These are phyloP conservation scores for Tagetes patula DNA, from an alignment of 129 eudicot genomes.

Conservation along the genomic window DNA sequence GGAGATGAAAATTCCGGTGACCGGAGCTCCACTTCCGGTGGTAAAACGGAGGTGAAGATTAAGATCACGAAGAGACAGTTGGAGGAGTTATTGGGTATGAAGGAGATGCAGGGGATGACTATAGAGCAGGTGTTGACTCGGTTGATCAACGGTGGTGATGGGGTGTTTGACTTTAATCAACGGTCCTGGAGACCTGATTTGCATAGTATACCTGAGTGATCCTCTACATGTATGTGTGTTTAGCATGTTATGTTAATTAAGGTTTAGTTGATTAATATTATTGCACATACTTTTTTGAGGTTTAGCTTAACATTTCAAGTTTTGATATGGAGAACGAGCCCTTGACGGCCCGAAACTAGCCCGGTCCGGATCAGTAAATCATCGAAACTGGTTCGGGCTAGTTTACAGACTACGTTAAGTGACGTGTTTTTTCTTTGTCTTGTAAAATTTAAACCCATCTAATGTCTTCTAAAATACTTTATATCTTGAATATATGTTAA, in stretches of 20 bases:
- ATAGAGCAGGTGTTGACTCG: slow-evolving; percentile 38
- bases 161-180: slow-evolving; percentile 30
- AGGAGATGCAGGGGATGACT: slow-evolving; percentile 41
- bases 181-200: slow-evolving; percentile 59
- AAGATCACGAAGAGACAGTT: slow-evolving; percentile 51
- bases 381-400: no score
- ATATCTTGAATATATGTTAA: no score
- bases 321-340: not conserved
- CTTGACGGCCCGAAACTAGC: not conserved
- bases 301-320: not conserved
- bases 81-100: slow-evolving; percentile 38
- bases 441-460: no score
- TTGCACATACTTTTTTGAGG: not conserved
- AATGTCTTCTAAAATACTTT: no score
- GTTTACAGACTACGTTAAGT: no score
- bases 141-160: slow-evolving; percentile 41
- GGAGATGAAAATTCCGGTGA: slow-evolving; percentile 26
- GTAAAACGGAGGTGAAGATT: slow-evolving; percentile 44
- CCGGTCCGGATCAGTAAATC: no score
- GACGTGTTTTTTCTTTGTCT: no score
- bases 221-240: not conserved
- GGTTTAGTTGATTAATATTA: not conserved
- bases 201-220: slow-evolving; percentile 53
- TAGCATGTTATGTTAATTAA: not conserved
- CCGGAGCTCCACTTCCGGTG: not conserved